Base-by-base conservation (phyloP, 1,139 yeast genomes). In the Pichia norvegensis region DNA sequence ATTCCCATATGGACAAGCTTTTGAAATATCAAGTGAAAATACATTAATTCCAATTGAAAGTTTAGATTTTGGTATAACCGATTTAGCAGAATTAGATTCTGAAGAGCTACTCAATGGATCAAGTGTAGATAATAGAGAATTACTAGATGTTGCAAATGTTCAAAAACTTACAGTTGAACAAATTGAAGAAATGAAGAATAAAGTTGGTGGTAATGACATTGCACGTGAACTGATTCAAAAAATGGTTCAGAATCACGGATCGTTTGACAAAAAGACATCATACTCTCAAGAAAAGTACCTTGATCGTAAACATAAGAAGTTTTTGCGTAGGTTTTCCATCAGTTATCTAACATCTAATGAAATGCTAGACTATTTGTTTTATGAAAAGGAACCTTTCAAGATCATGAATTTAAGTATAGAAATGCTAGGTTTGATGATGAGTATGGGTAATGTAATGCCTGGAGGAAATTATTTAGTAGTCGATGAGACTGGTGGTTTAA, bases 211-310 rank as follows among this genome's bases (percentile, higher is more conserved):
- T 25, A 75, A 80, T 10, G 72, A 74, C 33, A 72, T 78, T 21
- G 95, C 95, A n/a, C 84, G 83, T 56, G 80, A 78, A 45, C 82
- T 94, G 53, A 88, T 92, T 47, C 84, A 85, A 52, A 78, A 77
- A 57, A 84, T 92, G 66, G 80, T 87, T 54, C 81, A 81, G 47
- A 80, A 90, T 16, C 97, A 94, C 66, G 84, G 74, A 38, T 85
- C 87, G 13, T 92, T 92, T 61, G 88, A 85, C 56, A 83, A 86
- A 61, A 92, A 92, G 66, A 92, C 98, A 4, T 70, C 81, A 23
- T 87, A 76, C 59, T 86, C 97, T 4, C 96, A 92, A 62, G 95
- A 86, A 56, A 92, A 92, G 66, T 92, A 92, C 62, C 67, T 90
- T 55, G 83, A 84, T 56, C 78, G 98, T 56, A 92, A 92, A 66